phyloP scores from a whole-genome alignment of 495 filamentous ascomycete species.

The Penicillium arizonense region DNA sequence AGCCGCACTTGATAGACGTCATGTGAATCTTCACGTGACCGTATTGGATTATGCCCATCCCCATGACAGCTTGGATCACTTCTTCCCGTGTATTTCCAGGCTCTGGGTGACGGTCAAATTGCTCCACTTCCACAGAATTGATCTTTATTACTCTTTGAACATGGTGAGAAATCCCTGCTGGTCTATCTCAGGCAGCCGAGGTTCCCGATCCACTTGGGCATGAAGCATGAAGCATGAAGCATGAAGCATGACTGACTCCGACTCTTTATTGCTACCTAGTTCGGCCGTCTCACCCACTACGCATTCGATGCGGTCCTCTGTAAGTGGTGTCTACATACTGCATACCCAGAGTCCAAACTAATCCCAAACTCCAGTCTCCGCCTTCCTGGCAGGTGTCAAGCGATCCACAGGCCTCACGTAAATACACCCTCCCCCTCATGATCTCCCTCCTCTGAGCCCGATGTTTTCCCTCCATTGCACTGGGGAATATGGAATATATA shows the following conservation, averaged over 20 bases:
- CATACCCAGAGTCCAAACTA: conserved; percentile 14
- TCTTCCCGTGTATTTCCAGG: not conserved
- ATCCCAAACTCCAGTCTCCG: conserved; percentile 64
- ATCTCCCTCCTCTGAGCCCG: not conserved
- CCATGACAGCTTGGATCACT: not conserved
- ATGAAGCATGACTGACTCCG: conserved; percentile 10
- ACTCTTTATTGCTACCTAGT: conserved; percentile 50
- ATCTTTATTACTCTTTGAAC: conserved; percentile 4
- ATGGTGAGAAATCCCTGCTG: conserved; percentile 20
- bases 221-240: conserved; percentile 5
- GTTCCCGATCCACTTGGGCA: not conserved
- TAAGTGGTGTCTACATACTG: conserved; percentile 43
- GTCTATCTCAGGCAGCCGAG: not conserved
- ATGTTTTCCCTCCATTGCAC: too few relatives aligned
- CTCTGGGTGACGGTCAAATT: not conserved
- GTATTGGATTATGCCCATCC: not conserved
- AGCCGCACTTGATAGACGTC: conserved; percentile 17
- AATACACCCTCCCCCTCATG: conserved; percentile 38
- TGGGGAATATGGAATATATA: too few relatives aligned
- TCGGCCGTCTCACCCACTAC: conserved; percentile 90
- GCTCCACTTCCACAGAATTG: not conserved
- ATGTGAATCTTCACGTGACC: conserved; percentile 23
- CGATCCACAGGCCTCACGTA: conserved; percentile 97
- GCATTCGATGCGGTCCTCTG: conserved; percentile 93
- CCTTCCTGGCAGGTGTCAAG: conserved; percentile 93